These are phyloP conservation scores for Cornus florida DNA, from an alignment of 148 eudicot species.

Conservation along the genomic window DNA sequence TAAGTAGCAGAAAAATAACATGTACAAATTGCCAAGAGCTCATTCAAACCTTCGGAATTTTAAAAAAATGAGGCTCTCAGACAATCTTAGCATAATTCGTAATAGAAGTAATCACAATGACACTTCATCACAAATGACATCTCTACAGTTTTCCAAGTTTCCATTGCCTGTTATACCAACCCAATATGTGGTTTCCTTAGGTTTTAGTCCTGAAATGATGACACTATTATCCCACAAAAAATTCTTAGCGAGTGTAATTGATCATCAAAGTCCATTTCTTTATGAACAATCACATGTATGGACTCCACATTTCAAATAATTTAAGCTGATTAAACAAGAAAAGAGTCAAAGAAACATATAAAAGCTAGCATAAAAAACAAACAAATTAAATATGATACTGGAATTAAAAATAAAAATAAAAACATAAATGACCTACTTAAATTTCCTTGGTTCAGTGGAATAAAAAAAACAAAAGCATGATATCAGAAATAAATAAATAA, in stretches of 20 bases:
- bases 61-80: too few relatives aligned
- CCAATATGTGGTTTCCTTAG: too few relatives aligned
- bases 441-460: background rate
- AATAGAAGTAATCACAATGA: background rate
- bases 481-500: background rate
- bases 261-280: background rate
- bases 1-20: background rate
- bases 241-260: background rate
- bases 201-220: too few relatives aligned
- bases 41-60: background rate
- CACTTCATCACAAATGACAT: background rate
- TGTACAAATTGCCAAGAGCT: background rate
- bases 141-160: too few relatives aligned
- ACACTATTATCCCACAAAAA: too few relatives aligned
- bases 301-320: background rate
- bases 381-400: background rate
- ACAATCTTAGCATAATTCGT: background rate
- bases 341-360: too few relatives aligned
- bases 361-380: background rate
- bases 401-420: too few relatives aligned
- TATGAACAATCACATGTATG: background rate
- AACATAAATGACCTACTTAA: too few relatives aligned
- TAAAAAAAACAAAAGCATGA: background rate
- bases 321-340: too few relatives aligned
- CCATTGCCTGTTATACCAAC: too few relatives aligned